Conservation (phyloP, 345 rosid genomes). For the Salix koriyanagi region DNA sequence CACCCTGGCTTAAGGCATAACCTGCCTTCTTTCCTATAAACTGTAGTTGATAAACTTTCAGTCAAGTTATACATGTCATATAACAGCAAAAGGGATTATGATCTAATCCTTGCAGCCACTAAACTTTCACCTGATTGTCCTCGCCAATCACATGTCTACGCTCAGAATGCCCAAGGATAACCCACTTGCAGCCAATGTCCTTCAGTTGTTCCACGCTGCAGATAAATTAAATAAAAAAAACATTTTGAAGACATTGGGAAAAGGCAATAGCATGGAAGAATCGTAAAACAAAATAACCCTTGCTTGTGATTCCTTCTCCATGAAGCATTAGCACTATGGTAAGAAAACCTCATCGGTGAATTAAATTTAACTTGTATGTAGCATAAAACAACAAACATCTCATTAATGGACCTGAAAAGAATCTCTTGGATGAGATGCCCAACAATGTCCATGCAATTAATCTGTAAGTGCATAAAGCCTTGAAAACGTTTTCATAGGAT, state of each 20-base stretch:
- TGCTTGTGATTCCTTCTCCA: neutral
- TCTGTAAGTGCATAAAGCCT: neutral
- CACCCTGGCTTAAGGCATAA: conserved; percentile 78
- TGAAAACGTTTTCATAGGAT: neutral
- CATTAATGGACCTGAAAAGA: neutral
- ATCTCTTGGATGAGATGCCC: neutral
- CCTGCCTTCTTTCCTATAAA: conserved; percentile 98
- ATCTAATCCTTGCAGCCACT: neutral
- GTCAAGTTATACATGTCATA: neutral
- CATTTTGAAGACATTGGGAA: neutral
- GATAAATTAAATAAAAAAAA: neutral
- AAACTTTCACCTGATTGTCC: conserved; percentile 63
- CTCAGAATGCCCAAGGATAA: conserved; percentile 94
- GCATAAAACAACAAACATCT: neutral
- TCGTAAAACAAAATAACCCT: neutral
- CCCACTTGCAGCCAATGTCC: conserved; percentile 96
- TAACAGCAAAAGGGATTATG: neutral
- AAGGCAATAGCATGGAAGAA: neutral
- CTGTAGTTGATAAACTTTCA: conserved; percentile 35
- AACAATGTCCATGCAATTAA: neutral
- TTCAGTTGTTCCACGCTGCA: conserved; percentile 86
- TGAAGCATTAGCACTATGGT: neutral
- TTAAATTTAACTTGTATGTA: neutral
- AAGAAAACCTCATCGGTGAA: neutral
- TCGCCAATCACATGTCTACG: conserved; percentile 93